Conservation (phyloP, 2,329 filamentous ascomycete genomes). For the Pseudogymnoascus sp. region DNA sequence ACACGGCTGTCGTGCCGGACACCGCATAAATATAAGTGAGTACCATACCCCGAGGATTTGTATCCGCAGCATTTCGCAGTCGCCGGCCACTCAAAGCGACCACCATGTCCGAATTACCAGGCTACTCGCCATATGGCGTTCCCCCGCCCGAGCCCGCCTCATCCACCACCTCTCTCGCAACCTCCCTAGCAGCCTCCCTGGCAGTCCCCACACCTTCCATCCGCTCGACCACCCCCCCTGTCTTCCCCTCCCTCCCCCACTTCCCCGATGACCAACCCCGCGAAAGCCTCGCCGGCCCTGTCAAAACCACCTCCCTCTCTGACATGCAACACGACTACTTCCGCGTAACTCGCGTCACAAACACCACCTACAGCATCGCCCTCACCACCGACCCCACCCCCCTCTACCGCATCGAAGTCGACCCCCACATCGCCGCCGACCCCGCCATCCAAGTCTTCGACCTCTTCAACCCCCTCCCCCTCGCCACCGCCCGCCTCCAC, state of each 20-base stretch:
- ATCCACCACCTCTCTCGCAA: background rate
- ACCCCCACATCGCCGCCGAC: background rate
- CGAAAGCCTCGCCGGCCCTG: background rate
- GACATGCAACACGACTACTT: conserved; percentile 1
- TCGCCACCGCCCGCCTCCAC: background rate
- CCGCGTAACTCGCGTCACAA: background rate
- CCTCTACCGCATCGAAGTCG: background rate
- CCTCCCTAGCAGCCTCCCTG: background rate
- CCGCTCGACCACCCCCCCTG: background rate
- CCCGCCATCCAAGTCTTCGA: background rate
- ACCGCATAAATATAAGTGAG: background rate
- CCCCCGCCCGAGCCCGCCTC: background rate
- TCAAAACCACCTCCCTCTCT: background rate
- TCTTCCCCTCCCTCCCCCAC: background rate
- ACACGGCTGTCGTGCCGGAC: background rate
- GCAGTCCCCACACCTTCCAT: background rate
- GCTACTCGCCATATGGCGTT: background rate
- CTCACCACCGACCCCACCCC: background rate
- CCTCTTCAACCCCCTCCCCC: background rate
- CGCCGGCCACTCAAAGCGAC: background rate
- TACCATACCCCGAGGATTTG: background rate
- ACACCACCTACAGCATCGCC: background rate
- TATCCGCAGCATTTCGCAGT: background rate
- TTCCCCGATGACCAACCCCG: background rate
- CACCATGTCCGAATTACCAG: background rate